Evolutionary conservation across 2,329 filamentous ascomycete genomes (phyloP).

Genomic region (Grosmannia clavigera): DNA sequence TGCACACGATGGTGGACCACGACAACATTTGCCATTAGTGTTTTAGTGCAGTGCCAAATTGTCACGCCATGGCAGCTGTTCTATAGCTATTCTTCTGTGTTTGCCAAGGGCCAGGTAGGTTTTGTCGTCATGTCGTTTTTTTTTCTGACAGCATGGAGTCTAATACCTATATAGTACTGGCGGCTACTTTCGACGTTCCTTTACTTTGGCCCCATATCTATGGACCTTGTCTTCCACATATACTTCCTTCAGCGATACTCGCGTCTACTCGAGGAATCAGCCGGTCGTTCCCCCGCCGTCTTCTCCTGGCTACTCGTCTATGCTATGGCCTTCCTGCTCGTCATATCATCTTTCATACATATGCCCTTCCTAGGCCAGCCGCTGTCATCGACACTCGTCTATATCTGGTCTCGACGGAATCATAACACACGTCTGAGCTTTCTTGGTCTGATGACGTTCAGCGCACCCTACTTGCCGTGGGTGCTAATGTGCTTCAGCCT

Average conservation of each 20-base stretch:
- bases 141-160: neutral
- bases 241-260: conserved; percentile 98
- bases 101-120: conserved; percentile 76
- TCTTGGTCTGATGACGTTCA: conserved; percentile 79
- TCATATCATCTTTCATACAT: conserved; percentile 73
- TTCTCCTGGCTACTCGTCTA: conserved; percentile 93
- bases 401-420: conserved; percentile 95
- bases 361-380: conserved; percentile 93
- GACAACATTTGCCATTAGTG: conserved; percentile 75
- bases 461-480: conserved; percentile 90
- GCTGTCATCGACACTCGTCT: conserved; percentile 84
- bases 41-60: conserved; percentile 85
- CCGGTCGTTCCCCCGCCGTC: conserved; percentile 79
- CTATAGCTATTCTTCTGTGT: conserved; percentile 89
- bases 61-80: conserved; percentile 91
- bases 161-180: conserved; percentile 61
- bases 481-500: conserved; percentile 88
- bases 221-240: conserved; percentile 93
- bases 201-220: conserved; percentile 88
- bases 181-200: conserved; percentile 90
- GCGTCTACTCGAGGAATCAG: conserved; percentile 85
- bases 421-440: conserved; percentile 84
- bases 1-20: conserved; percentile 97
- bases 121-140: neutral
- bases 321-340: conserved; percentile 64